Base-by-base conservation (phyloP, 768 basidiomycete genomes). In the Hypsizygus marmoreus region DNA sequence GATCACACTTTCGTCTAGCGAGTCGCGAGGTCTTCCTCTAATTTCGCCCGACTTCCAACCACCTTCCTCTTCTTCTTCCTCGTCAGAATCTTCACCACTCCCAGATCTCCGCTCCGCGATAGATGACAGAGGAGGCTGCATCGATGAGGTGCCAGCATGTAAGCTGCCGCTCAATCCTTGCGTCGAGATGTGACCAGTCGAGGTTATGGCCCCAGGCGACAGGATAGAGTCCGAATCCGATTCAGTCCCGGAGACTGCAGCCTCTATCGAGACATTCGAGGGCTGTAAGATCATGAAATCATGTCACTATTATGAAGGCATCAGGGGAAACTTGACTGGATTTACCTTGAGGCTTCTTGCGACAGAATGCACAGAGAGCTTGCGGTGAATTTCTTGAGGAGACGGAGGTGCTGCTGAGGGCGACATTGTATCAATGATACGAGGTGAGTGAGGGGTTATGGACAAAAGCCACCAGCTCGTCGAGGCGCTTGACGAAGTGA, bases 381-480 rank as follows among this genome's bases (percentile, higher is more conserved):
- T 94, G 54, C 90, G 76, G 47, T 88, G 79, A 13, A 95, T 81
- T 70, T 95, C 92, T 63, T 91, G 90, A 12, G 86, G 84, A 10
- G 91, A 85, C 6, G 90, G 92, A 4, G 91, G 87, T 11, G 86
- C 66, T 47, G 68, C 76, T 45, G 70, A 62, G 31, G 70, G 68
- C 14, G 74, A 59, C 71, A 73, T 72, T 44, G 51, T 46, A 13
- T 32, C 8, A 30, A 36, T 39, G 12, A 28, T 34, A 11, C 28
- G n/a, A n/a, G n/a, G n/a, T n/a, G n/a, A n/a, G n/a, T n/a, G 16
- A 19, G 24, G 17, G 30, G 33, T 20, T n/a, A 20, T 25, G 20
- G 46, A 20, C 26, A 30, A 34, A 34, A 45, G 30, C 28, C 38
- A 44, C 34, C 24, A 37, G 42, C 39, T 45, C 33, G 49, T 40